Percentiles rank a stretch among this genome's conserved stretches.
phyloP scores from a whole-genome alignment of 306 rosid species.

The Prosopis cineraria region DNA sequence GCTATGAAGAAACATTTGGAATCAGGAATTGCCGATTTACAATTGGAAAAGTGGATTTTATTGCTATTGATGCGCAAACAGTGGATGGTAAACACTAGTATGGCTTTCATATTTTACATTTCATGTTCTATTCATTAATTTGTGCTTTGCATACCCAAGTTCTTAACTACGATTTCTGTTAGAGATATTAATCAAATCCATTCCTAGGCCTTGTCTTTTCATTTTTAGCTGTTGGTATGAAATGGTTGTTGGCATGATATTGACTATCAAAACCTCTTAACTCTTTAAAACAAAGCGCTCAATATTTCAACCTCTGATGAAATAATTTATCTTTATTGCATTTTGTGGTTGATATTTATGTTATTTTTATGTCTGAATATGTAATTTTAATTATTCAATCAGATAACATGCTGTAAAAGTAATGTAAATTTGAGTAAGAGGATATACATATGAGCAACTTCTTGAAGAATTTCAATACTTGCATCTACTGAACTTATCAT shows the following conservation, averaged over 20 bases:
- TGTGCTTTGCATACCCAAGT: background rate
- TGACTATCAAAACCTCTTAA: background rate
- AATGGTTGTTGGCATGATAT: background rate
- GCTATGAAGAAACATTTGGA: slow-evolving; percentile 74
- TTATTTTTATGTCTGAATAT: background rate
- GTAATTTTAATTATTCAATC: background rate
- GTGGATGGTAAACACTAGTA: slow-evolving; percentile 61
- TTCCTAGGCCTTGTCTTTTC: background rate
- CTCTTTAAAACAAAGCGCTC: background rate
- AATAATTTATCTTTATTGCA: background rate
- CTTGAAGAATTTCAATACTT: slow-evolving; percentile 20
- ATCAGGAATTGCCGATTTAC: slow-evolving; percentile 56
- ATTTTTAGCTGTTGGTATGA: background rate
- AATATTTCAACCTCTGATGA: background rate
- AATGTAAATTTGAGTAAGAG: too few species aligned
- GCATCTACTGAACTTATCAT: slow-evolving; percentile 29
- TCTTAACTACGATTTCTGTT: background rate
- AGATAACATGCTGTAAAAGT: background rate
- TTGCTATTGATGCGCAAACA: slow-evolving; percentile 77
- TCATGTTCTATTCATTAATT: slow-evolving; percentile 6
- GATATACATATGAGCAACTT: too few species aligned
- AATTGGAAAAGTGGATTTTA: slow-evolving; percentile 72
- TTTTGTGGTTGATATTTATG: background rate
- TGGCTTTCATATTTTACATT: slow-evolving; percentile 10
- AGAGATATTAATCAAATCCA: background rate